Base-by-base conservation (phyloP, 108 stramenopile species). In the Thalassiosira profunda region DNA sequence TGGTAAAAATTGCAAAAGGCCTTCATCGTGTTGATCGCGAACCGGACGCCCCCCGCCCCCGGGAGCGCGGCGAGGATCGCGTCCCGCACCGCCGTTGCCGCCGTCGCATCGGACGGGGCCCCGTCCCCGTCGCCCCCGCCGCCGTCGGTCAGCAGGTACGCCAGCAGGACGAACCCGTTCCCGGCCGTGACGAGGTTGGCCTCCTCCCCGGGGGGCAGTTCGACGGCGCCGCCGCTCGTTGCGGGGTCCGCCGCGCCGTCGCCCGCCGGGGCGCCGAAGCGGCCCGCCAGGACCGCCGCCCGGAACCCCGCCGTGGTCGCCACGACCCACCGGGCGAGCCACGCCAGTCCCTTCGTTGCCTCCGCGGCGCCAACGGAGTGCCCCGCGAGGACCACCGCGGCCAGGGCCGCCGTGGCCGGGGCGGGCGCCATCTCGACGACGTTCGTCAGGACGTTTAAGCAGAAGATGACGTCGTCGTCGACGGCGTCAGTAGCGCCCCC, bases 1-100 rank as follows among this genome's bases (percentile, higher is more conserved):
- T 90, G 88, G 58, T 92, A 92, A 48, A 86, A 90, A 58, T 95
- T 95, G 70, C 90, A 90, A 45, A 92, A 92, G 5, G 90, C 90
- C 29, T 87, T 88, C 33, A 95, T 74, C 11, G 85, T 88, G 52
- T 90, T 92, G 47, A 87, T 73, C 40, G 92, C 76, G 58, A 92
- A 76, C 35, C 70, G 61, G 42, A 86, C 43, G 25, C 83, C 86
- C 28, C 81, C 67, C 3, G 63, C 63, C 12, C 76, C 75, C n/a
- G 88, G 86, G 63, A 94, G 68, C 62, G 85, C 75, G 0, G 53
- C 38, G 21, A 86, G 20, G 6, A 94, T 77, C 5, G 61, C 43
- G 5, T 77, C 65, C 29, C 84, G 86, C 58, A 87, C 67, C 5
- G 26, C 69, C n/a, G 5, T 12, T 0, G 52, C 45, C 8, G 58